Conservation (phyloP, 257 asterid genomes). For the Capsicum rhomboideum region DNA sequence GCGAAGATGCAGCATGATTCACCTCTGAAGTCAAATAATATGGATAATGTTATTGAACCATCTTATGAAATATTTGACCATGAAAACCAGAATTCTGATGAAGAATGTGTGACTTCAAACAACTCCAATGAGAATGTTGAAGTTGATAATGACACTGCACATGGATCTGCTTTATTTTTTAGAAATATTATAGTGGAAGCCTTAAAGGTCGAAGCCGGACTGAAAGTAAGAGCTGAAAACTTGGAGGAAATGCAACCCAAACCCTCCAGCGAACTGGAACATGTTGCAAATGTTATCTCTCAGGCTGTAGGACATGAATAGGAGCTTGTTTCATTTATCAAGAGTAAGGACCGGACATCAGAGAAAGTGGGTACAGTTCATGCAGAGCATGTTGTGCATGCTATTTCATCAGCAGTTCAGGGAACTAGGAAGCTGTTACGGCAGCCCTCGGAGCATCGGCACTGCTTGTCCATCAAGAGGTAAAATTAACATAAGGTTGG, state of each 20-base stretch:
- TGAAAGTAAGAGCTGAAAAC: constrained; percentile 45
- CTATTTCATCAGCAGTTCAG: constrained; percentile 57
- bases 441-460: constrained; percentile 98
- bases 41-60: constrained; percentile 52
- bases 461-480: constrained; percentile 61
- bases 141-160: constrained; percentile 14
- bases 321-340: background rate
- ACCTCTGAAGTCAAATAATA: constrained; percentile 12
- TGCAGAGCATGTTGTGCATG: constrained; percentile 48
- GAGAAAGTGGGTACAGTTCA: constrained; percentile 40
- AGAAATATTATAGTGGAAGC: constrained; percentile 51
- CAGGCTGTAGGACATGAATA: constrained; percentile 39
- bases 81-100: constrained; percentile 27
- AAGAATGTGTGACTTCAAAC: constrained; percentile 20
- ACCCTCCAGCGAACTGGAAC: constrained; percentile 61
- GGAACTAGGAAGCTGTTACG: constrained; percentile 86
- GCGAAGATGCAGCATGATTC: constrained; percentile 1
- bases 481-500: constrained; percentile 12
- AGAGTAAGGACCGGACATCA: constrained; percentile 16
- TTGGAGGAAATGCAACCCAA: constrained; percentile 51
- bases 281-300: constrained; percentile 63
- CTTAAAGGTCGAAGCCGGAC: constrained; percentile 61
- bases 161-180: constrained; percentile 27
- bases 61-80: constrained; percentile 53
- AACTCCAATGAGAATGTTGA: constrained; percentile 15